These are phyloP conservation scores for Trichoderma gracile DNA, from an alignment of 2,329 filamentous ascomycete genomes.

Conservation along the genomic window DNA sequence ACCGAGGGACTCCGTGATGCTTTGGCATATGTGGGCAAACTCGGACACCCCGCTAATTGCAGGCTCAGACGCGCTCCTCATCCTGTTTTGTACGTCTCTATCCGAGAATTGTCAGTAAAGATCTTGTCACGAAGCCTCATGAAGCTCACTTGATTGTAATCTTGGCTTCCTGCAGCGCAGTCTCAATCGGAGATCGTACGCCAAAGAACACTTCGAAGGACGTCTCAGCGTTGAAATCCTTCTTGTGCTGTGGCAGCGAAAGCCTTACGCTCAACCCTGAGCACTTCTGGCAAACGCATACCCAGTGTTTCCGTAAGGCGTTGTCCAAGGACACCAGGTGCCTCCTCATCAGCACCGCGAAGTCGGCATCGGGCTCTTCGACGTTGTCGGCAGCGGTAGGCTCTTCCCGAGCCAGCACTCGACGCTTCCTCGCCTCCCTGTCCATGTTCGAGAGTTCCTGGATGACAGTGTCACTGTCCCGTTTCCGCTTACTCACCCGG, in stretches of 20 bases:
- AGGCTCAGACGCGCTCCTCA: conserved; percentile 15
- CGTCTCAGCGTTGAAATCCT: conserved; percentile 9
- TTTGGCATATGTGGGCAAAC: conserved; percentile 16
- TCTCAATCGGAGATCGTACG: conserved; percentile 1
- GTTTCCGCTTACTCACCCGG: conserved; percentile 7
- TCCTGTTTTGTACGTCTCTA: conserved; percentile 8
- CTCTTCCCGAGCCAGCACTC: background rate
- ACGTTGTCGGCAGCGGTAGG: background rate
- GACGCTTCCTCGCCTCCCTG: conserved; percentile 1
- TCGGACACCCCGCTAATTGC: background rate
- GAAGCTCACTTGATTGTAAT: conserved; percentile 14
- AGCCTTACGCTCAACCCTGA: conserved; percentile 12
- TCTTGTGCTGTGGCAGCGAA: conserved; percentile 6
- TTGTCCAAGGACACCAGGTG: conserved; percentile 5
- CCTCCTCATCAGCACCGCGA: conserved; percentile 16
- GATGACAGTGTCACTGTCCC: background rate
- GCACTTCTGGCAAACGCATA: conserved; percentile 17
- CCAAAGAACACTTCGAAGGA: conserved; percentile 15
- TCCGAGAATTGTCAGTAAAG: background rate
- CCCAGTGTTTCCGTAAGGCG: conserved; percentile 9
- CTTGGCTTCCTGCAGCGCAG: conserved; percentile 15
- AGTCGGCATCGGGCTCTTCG: background rate
- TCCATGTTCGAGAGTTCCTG: background rate
- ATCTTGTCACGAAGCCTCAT: background rate
- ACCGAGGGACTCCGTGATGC: conserved; percentile 15